Evolutionary conservation across 2,329 filamentous ascomycete species (phyloP), one percentile per base, ranked within the genome.

Genomic region (Biscogniauxia marginata): DNA sequence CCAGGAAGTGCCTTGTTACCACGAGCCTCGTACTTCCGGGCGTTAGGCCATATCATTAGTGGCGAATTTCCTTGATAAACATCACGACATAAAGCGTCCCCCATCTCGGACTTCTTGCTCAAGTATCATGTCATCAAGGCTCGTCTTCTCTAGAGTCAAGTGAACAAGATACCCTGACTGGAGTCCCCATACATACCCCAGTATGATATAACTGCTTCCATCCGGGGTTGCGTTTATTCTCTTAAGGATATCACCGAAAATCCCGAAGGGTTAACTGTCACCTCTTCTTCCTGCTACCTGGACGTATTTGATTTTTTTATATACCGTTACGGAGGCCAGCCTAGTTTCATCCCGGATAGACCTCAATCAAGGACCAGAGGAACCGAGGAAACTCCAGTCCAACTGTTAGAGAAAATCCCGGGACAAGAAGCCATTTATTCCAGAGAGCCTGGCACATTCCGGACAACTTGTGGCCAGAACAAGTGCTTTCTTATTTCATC

Each of bases 11-110:
- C 62, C 60, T 62, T 56, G 57, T 61, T 59, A 20, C 57, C 54
- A 55, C 55, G 58, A 59, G 55, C 53, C 56, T 57, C 59, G 54
- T 62, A 55, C 60, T 52, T 54, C 53, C 54, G 30, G 30, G 44
- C 54, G 46, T 54, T 48, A 51, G 24, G 16, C n/a, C 49, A 45
- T 49, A 50, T 55, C 51, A 50, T 7, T 44, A 45, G 63, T 65
- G 63, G 63, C 63, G 52, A 65, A 63, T 55, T 60, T 50, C 25
- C 49, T 50, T 53, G 30, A 50, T 51, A 51, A 50, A 51, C 52
- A 52, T 60, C 55, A 60, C 50, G 60, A 59, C 61, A 64, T 64
- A 65, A 64, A 63, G 51, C 56, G 46, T 53, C 50, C 58, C 30
- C 57, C 60, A 46, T 56, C 59, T 63, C 63, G 57, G 58, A 45